Base-by-base conservation (phyloP, 805 yeast species). In the Yamadazyma akitaensis region DNA sequence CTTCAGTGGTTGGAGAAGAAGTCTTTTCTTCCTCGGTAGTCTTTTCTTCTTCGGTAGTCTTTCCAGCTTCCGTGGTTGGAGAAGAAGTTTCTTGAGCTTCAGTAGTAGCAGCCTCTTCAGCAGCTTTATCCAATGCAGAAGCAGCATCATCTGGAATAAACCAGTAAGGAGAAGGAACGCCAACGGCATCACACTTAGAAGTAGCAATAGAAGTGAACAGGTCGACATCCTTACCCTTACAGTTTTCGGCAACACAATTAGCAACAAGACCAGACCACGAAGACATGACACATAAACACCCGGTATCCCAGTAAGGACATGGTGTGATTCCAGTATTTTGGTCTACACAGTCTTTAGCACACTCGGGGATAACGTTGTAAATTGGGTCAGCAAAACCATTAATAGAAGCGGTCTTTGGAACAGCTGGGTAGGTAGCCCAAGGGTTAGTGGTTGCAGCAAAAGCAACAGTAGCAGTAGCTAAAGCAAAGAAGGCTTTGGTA, bases 231-330 rank as follows among this genome's bases (percentile, higher is more conserved):
- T 47, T 39, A 49, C 73, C 73, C 18, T 47, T 34, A 45, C 79
- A 71, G 25, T 67, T 68, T 18, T 53, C 51, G 30, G 61, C 68
- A 32, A 75, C 67, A 64, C 76, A 70, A 44, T 62, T 54, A 41
- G 68, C 74, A 26, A 70, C 65, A 4, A 49, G 50, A 25, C 63
- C 63, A 33, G 58, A 60, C 60, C 65, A 70, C 37, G 52, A 51
- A 36, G 70, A 58, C 67, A 70, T 69, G 37, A 68, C 72, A 65
- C 76, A 70, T 45, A 70, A 64, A 59, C 76, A 70, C 21, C 76
- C 76, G 40, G 75, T 63, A 54, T 70, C 76, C 74, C 75, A 70
- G 64, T 68, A 68, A 40, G 76, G 76, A 51, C 76, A 70, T 40
- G 74, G 74, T 17, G 73, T 67, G 37, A 55, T 51, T 9, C 64